A percentile compares a stretch with the other conserved stretches of the same genome.
phyloP scores from a whole-genome alignment of 2,329 filamentous ascomycete species.

The Monilinia polystroma region DNA sequence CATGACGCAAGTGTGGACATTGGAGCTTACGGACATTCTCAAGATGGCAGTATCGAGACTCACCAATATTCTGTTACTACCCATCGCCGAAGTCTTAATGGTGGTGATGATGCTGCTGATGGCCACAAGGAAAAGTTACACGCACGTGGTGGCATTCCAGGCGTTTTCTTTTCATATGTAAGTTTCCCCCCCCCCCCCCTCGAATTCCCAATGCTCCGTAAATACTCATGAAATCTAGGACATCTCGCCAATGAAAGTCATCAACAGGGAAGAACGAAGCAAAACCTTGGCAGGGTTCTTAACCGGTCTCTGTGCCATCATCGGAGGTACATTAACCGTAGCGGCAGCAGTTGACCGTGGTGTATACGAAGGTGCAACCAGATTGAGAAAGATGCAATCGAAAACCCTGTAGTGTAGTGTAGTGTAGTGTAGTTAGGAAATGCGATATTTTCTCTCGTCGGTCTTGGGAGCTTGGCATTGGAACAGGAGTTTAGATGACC shows the following conservation, averaged over 20 bases:
- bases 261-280: slow-evolving; percentile 87
- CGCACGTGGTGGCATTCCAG: slow-evolving; percentile 86
- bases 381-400: slow-evolving; percentile 80
- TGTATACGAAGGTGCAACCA: slow-evolving; percentile 81
- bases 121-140: slow-evolving; percentile 92
- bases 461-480: slow-evolving; percentile 1
- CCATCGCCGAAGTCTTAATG: slow-evolving; percentile 83
- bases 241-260: slow-evolving; percentile 99
- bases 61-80: slow-evolving; percentile 98
- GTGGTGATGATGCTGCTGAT: slow-evolving; percentile 80
- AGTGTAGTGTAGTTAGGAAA: slow-evolving; percentile 2
- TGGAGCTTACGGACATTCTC: slow-evolving; percentile 64
- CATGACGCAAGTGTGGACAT: slow-evolving; percentile 58
- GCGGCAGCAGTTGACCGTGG: slow-evolving; percentile 90
- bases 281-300: slow-evolving; percentile 93
- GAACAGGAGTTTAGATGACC: slow-evolving; percentile 31
- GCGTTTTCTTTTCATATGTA: slow-evolving; percentile 97
- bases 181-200: too few species aligned
- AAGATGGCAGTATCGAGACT: slow-evolving; percentile 84
- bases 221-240: slow-evolving; percentile 54
- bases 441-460: slow-evolving; percentile 24
- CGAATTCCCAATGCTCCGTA: background rate
- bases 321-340: slow-evolving; percentile 93
- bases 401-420: slow-evolving; percentile 52
- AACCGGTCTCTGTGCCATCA: slow-evolving; percentile 88